Base-by-base conservation (phyloP, 75 land plant genomes). In the Pseudotsuga menziesii region DNA sequence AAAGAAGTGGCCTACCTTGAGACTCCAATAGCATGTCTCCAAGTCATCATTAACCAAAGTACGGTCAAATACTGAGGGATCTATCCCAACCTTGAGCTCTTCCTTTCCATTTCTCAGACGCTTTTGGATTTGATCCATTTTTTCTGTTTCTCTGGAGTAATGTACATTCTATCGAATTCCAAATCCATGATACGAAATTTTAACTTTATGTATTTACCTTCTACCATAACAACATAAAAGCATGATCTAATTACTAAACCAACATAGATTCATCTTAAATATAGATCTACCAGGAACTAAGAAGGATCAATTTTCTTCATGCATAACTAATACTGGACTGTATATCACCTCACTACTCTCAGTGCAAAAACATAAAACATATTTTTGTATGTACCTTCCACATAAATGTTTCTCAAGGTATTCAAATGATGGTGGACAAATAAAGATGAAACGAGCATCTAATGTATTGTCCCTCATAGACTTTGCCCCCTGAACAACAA, bases 401-500 rank as follows among this genome's bases (percentile, higher is more conserved):
- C 95, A 90, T 39, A 96, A 90, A 23, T 97, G 93, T 58, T 80
- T 88, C 78, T 96, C 98, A 72, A 96, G 93, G 48, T 92, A 87
- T 71, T 87, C 87, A 76, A 92, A 86, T 58, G 94, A 91, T 20
- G 98, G 98, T 27, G 99, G 97, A 57, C 81, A 81, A 77, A 96
- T 88, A 74, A 96, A 96, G 77, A 96, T 89, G 82, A 88, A 96
- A 16, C 83, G 70, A 25, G 97, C 99, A 72, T 90, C 88, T 61
- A 96, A 77, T 20, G 92, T 76, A 76, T 91, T 92, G 11, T 88
- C 85, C 79, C 84, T 88, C 70, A 96, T 97, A 4, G 85, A 85
- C 67, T 84, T 82, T 36, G 99, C 98, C 55, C 99, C 99, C 89
- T 96, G 99, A 64, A 96, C 99, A 85, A 94, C 99, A 80, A 96